Percentiles rank a stretch among this genome's conserved stretches.
These are phyloP conservation scores for Rubus idaeus DNA, from an alignment of 306 rosid genomes.

Conservation along the genomic window DNA sequence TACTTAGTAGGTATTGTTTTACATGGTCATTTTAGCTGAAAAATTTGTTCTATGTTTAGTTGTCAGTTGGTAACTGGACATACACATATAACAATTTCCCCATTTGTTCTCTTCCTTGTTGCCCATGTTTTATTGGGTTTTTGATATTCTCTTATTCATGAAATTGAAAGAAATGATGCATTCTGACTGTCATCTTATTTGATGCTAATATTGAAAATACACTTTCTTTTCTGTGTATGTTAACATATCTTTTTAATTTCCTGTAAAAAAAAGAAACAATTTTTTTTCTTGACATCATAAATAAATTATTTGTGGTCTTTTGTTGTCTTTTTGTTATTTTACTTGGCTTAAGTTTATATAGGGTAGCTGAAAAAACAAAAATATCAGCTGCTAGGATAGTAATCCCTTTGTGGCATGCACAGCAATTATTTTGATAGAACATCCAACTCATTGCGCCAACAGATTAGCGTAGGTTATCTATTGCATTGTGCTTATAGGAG, in stretches of 20 bases:
- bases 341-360: constrained; percentile 6
- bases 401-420: not conserved
- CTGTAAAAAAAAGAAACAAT: not conserved
- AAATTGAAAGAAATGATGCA: constrained; percentile 15
- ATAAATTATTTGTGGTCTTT: not conserved
- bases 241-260: not conserved
- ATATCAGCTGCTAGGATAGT: not conserved
- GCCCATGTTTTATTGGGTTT: constrained; percentile 7
- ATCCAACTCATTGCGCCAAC: too few relatives aligned
- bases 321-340: not conserved
- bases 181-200: not conserved
- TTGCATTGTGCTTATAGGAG: too few relatives aligned
- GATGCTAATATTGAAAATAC: not conserved
- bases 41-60: constrained; percentile 5
- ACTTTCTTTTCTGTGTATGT: not conserved
- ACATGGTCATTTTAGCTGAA: constrained; percentile 1
- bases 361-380: too few relatives aligned
- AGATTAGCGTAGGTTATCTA: not conserved
- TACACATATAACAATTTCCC: not conserved
- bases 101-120: constrained; percentile 7
- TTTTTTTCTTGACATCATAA: not conserved
- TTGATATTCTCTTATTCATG: constrained; percentile 13
- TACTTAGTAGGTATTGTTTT: constrained; percentile 12
- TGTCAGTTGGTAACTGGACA: not conserved
- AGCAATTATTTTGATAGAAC: not conserved